Evolutionary conservation across 108 stramenopile genomes (phyloP).

Genomic region (Nitzschia putrida): DNA sequence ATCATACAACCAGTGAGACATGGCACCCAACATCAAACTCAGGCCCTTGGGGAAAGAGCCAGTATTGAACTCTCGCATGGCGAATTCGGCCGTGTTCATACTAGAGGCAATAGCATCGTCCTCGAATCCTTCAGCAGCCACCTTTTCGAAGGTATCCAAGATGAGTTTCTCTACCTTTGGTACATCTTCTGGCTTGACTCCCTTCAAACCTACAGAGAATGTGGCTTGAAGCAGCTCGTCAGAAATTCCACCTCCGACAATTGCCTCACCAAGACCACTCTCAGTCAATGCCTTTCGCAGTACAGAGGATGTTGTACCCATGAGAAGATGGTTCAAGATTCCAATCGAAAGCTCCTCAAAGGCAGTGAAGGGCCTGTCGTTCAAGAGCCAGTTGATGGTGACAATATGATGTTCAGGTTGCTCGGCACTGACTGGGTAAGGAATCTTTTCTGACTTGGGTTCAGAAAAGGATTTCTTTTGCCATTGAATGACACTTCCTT

Average conservation of each 20-base stretch:
- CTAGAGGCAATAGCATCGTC: slow-evolving; percentile 87
- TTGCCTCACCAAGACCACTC: slow-evolving; percentile 85
- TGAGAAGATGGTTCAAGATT: slow-evolving; percentile 90
- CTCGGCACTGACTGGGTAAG: slow-evolving; percentile 71
- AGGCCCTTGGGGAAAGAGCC: slow-evolving; percentile 96
- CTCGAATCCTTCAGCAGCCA: slow-evolving; percentile 88
- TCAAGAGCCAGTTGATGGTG: slow-evolving; percentile 93
- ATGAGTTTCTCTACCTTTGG: slow-evolving; percentile 82
- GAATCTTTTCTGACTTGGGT: slow-evolving; percentile 51
- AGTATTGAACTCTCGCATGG: slow-evolving; percentile 96
- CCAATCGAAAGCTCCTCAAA: slow-evolving; percentile 83
- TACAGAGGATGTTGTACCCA: slow-evolving; percentile 90
- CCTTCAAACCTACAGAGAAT: slow-evolving; percentile 91
- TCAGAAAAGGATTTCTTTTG: slow-evolving; percentile 70
- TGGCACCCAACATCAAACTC: slow-evolving; percentile 93
- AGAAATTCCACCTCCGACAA: slow-evolving; percentile 92
- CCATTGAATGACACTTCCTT: slow-evolving; percentile 63
- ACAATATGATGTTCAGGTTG: slow-evolving; percentile 86
- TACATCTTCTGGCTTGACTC: slow-evolving; percentile 77
- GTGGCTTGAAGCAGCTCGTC: slow-evolving; percentile 93
- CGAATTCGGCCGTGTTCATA: slow-evolving; percentile 96
- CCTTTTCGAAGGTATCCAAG: slow-evolving; percentile 72
- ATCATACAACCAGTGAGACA: slow-evolving; percentile 94
- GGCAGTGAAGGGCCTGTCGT: slow-evolving; percentile 80
- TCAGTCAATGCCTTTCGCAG: slow-evolving; percentile 91